Evolutionary conservation across 805 yeast species (phyloP), one percentile per base, ranked within the genome.

Genomic region (Jamesozyma hellenica): DNA sequence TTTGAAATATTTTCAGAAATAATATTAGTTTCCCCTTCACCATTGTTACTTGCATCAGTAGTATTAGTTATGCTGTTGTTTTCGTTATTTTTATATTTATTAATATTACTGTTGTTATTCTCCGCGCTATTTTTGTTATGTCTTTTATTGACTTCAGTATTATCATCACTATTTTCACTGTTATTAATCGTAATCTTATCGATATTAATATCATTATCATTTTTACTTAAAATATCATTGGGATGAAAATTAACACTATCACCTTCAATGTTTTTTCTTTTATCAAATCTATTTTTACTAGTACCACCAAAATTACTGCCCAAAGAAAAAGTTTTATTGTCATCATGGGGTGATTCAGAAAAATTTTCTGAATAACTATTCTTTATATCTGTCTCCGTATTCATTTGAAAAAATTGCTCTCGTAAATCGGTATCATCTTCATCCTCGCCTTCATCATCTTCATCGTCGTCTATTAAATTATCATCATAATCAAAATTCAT

Each of bases 361-460:
- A 21, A 21, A 21, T 21, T 8, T 21, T 21, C 8, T 8, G 8
- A 21, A 21, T 5, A 21, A 11, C 13, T 15, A 12, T 31, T 31
- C 15, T 37, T 28, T 21, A 21, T 21, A 21, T 21, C 8, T 21
- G 23, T 6, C 5, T 21, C 8, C 8, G 8, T 21, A 32, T 50
- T 47, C 17, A 53, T 31, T 30, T 52, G 53, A 32, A 53, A 52
- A 41, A 56, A 56, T 31, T 49, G 48, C 2, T 55, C 49, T 18
- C 45, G 48, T 23, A 50, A 29, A 25, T 50, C 42, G 25, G 46
- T 46, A 28, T 50, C 50, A 9, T 46, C 55, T 31, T 50, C 57
- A 6, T 55, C 58, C 16, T 57, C 60, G 11, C 54, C 60, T 12
- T 51, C 60, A 15, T 56, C 61, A 17, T 59, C 64, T 13, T 58